phyloP scores from a whole-genome alignment of 2,329 filamentous ascomycete species.

The Fusarium humuli region DNA sequence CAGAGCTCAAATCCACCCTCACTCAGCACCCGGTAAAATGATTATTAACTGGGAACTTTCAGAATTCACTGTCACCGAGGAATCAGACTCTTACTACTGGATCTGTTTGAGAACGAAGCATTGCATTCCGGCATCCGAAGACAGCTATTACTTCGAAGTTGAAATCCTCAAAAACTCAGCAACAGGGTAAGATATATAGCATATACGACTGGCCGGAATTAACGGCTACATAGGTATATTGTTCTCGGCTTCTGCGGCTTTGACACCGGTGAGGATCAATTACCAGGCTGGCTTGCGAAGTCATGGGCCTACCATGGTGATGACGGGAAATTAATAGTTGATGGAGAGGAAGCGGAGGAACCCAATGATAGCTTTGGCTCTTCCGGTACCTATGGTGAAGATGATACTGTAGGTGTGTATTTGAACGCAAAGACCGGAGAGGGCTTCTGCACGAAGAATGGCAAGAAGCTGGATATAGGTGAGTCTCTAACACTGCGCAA shows the following conservation, averaged over 20 bases:
- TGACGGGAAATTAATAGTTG: neutral
- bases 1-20: too few species aligned
- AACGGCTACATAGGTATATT: too few species aligned
- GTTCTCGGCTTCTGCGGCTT: neutral
- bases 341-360: accelerated
- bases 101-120: neutral
- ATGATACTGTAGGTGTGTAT: neutral
- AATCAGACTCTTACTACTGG: too few species aligned
- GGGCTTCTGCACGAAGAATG: neutral
- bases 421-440: neutral
- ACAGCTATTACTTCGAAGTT: neutral
- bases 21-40: too few species aligned
- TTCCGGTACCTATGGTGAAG: neutral
- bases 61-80: too few species aligned
- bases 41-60: too few species aligned
- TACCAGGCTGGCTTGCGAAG: neutral
- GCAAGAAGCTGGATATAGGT: too few species aligned
- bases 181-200: too few species aligned
- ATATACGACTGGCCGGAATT: too few species aligned
- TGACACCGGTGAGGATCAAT: accelerated
- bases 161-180: neutral
- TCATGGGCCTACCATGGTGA: neutral
- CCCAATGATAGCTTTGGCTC: neutral
- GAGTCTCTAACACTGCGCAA: too few species aligned
- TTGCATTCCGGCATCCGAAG: neutral